Conservation (phyloP, 371 early-diverging fungal genomes). For the Mortierella sp. region DNA sequence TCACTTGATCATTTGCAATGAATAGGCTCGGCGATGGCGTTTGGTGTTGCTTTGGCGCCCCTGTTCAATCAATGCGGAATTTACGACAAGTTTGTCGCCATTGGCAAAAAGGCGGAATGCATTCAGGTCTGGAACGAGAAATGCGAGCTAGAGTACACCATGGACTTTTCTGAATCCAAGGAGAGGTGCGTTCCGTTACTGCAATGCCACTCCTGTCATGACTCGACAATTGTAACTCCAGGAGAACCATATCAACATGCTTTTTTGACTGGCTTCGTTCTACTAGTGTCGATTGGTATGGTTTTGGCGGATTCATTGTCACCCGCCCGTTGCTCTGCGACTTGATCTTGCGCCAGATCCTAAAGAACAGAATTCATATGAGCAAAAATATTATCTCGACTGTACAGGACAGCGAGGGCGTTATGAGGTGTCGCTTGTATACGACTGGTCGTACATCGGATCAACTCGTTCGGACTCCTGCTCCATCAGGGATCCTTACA, state of each 20-base stretch:
- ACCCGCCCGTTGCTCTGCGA: constrained; percentile 10
- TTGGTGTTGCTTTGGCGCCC: background rate
- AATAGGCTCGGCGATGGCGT: background rate
- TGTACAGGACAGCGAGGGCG: constrained; percentile 7
- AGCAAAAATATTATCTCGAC: constrained; percentile 20
- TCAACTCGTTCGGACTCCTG: background rate
- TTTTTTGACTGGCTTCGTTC: too few relatives aligned
- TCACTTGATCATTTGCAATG: too few relatives aligned
- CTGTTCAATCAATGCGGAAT: constrained; percentile 33
- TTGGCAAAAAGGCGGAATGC: too few relatives aligned
- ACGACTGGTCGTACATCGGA: background rate
- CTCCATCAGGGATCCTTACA: constrained; percentile 15
- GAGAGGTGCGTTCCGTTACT: too few relatives aligned
- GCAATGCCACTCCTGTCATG: too few relatives aligned
- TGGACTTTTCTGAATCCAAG: background rate
- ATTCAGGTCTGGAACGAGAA: constrained; percentile 17
- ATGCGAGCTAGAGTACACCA: background rate
- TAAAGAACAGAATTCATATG: constrained; percentile 13
- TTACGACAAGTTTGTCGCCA: constrained; percentile 14
- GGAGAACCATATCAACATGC: too few relatives aligned
- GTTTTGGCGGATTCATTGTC: constrained; percentile 16
- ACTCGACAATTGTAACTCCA: background rate
- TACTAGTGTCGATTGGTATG: too few relatives aligned
- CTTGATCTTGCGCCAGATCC: constrained; percentile 20
- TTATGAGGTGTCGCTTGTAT: background rate